Conservation (phyloP, 495 filamentous ascomycete species). For the Lasiosphaeria hispida region DNA sequence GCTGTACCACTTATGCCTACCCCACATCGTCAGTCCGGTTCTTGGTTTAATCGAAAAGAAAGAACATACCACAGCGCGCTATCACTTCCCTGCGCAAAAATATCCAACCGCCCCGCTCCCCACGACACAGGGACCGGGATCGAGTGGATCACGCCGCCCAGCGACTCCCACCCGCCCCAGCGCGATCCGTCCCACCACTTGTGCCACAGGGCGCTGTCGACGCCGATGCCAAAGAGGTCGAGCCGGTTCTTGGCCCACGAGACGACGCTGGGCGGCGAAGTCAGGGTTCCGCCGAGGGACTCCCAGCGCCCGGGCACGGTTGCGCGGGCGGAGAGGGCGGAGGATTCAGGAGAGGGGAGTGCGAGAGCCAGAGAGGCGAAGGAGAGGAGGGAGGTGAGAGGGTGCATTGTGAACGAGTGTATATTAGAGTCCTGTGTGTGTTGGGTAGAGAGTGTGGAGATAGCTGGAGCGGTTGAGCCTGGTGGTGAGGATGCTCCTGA, state of each 20-base stretch:
- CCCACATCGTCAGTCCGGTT: no score
- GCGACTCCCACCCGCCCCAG: conserved; percentile 29
- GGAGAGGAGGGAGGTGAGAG: no score
- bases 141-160: conserved; percentile 24
- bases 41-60: no score
- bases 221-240: conserved; percentile 9
- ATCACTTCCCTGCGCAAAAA: conserved; percentile 28
- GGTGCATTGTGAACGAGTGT: no score
- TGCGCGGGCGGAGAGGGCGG: neutral
- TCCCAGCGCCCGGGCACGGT: conserved; percentile 13
- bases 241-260: conserved; percentile 13
- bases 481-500: no score
- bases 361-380: neutral
- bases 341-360: neutral
- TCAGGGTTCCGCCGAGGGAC: conserved; percentile 10
- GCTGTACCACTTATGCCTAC: no score
- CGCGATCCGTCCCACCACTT: conserved; percentile 13
- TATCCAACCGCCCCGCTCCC: conserved; percentile 29
- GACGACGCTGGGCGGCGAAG: conserved; percentile 2
- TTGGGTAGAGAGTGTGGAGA: no score
- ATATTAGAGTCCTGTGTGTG: no score
- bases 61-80: neutral
- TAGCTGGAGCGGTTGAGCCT: no score
- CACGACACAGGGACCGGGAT: conserved; percentile 20
- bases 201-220: conserved; percentile 10